These are phyloP conservation scores for Xylaria telfairii DNA, from an alignment of 495 filamentous ascomycete species.

Conservation along the genomic window DNA sequence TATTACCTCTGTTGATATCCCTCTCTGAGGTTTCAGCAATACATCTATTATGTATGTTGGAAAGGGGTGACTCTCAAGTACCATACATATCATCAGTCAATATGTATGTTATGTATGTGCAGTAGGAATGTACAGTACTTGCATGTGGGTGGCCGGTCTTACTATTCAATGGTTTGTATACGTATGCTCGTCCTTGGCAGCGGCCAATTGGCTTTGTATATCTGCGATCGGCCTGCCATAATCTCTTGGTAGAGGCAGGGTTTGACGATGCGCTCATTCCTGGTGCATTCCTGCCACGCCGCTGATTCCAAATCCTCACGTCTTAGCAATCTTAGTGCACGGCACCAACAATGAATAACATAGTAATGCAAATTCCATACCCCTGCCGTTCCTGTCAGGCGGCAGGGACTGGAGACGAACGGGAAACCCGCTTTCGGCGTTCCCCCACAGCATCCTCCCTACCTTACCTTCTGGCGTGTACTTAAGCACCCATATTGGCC, in stretches of 20 bases:
- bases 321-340: constrained; percentile 9
- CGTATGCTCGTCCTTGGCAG: constrained; percentile 16
- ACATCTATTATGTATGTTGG: not conserved
- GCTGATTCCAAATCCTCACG: constrained; percentile 20
- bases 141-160: not conserved
- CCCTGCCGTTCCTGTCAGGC: constrained; percentile 10
- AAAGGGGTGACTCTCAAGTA: not conserved
- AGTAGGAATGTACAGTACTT: not conserved
- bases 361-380: constrained; percentile 14
- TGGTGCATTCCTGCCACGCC: not conserved
- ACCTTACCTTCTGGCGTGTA: too few species aligned
- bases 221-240: not conserved
- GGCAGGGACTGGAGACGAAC: constrained; percentile 9
- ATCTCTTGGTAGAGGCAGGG: not conserved
- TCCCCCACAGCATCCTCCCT: constrained; percentile 13
- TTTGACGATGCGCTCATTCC: not conserved
- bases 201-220: constrained; percentile 8
- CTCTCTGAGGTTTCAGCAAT: not conserved
- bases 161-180: constrained; percentile 14
- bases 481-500: not conserved
- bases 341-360: not conserved
- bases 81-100: constrained; percentile 2
- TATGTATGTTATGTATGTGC: too few species aligned
- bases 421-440: constrained; percentile 12
- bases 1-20: not conserved